A percentile compares a stretch with the other conserved stretches of the same genome.
Evolutionary conservation across 1,139 yeast species (phyloP).

Genomic region (Ogataea hybrid): DNA sequence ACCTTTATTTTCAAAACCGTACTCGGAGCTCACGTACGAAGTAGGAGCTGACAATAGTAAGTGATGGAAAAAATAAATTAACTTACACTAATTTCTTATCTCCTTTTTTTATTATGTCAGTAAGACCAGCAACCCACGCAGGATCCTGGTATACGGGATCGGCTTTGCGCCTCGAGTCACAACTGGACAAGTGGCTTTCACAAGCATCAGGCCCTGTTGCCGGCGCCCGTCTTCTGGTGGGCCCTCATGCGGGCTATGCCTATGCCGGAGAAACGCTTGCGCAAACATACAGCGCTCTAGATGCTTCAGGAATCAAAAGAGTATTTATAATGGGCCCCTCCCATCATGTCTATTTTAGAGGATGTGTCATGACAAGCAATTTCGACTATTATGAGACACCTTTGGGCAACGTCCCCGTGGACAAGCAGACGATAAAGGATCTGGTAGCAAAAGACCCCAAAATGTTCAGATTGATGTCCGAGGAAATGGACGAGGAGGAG

Average conservation of each 20-base stretch:
- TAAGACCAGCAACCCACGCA: constrained; percentile 67
- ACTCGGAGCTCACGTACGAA: constrained; percentile 16
- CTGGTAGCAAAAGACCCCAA: constrained; percentile 34
- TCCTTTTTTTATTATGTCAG: constrained; percentile 1
- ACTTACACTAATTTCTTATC: background rate
- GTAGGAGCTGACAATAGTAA: background rate
- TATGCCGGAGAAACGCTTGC: constrained; percentile 81
- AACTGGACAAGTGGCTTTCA: constrained; percentile 46
- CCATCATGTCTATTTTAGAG: constrained; percentile 80
- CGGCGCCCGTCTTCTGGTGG: constrained; percentile 63
- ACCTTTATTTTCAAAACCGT: constrained; percentile 25
- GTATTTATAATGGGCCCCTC: constrained; percentile 90
- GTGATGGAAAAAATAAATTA: background rate
- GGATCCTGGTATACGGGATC: constrained; percentile 81
- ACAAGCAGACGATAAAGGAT: constrained; percentile 41
- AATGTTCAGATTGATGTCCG: constrained; percentile 55
- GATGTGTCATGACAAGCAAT: constrained; percentile 53
- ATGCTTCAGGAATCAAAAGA: constrained; percentile 51
- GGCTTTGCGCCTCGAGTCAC: constrained; percentile 41
- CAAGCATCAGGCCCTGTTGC: constrained; percentile 32
- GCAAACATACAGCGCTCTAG: constrained; percentile 73
- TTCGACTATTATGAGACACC: constrained; percentile 74
- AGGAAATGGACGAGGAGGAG: constrained; percentile 72
- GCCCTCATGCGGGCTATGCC: constrained; percentile 88
- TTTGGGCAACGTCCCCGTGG: constrained; percentile 70